phyloP scores from a whole-genome alignment of 345 rosid species.

The Luvunga scandens region DNA sequence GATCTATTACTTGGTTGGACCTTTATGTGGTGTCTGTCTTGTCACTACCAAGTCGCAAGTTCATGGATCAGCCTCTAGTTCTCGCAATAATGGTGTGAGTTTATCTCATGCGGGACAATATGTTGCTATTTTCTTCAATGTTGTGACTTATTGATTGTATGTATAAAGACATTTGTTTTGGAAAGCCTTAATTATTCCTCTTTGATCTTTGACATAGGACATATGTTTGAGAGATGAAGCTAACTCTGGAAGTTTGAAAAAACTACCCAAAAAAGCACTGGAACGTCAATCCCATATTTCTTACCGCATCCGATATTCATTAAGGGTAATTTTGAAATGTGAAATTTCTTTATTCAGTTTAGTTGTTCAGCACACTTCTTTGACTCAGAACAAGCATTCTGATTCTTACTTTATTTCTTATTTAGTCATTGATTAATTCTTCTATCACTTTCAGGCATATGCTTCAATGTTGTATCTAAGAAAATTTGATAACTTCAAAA shows the following conservation, averaged over 20 bases:
- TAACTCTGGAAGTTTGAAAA: constrained; percentile 28
- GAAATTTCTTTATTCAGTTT: constrained; percentile 12
- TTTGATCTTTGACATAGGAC: constrained; percentile 49
- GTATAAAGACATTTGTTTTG: neutral
- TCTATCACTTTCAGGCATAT: constrained; percentile 58
- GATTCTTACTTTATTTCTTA: constrained; percentile 2
- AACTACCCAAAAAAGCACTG: constrained; percentile 25
- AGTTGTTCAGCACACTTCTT: constrained; percentile 11
- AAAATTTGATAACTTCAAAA: constrained; percentile 68
- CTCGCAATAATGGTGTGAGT: neutral
- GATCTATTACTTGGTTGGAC: constrained; percentile 4
- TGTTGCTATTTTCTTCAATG: neutral
- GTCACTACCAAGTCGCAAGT: neutral
- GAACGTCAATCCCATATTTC: constrained; percentile 73
- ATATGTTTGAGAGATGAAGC: constrained; percentile 80
- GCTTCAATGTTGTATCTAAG: constrained; percentile 76
- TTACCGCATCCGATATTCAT: constrained; percentile 60
- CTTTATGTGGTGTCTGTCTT: neutral
- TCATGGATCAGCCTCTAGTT: neutral
- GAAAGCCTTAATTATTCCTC: neutral
- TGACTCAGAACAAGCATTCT: constrained; percentile 5
- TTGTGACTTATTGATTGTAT: neutral
- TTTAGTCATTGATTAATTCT: constrained; percentile 6
- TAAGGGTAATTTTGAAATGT: constrained; percentile 53
- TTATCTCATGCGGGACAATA: neutral